Conservation (phyloP, 2,329 filamentous ascomycete species). For the Beauveria caledonica region DNA sequence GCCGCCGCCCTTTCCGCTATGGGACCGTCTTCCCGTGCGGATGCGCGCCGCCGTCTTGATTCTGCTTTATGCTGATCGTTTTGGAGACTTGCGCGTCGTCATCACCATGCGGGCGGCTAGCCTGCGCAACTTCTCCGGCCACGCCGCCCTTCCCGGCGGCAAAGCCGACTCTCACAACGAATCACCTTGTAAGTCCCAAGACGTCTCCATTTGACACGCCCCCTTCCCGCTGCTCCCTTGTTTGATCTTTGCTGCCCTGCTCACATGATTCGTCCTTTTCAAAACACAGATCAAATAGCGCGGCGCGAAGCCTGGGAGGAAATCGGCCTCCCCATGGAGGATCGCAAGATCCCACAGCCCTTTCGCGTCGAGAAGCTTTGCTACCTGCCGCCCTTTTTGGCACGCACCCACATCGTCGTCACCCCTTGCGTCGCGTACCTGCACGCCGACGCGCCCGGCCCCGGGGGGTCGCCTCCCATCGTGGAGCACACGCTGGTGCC, state of each 20-base stretch:
- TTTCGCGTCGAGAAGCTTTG: conserved; percentile 86
- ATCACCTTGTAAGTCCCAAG: conserved; percentile 46
- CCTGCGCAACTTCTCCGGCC: conserved; percentile 65
- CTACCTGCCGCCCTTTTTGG: conserved; percentile 68
- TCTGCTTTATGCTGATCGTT: conserved; percentile 75
- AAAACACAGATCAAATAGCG: conserved; percentile 61
- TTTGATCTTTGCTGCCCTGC: background rate
- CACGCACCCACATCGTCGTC: conserved; percentile 65
- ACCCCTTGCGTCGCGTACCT: conserved; percentile 73
- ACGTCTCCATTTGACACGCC: background rate
- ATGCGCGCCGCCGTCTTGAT: conserved; percentile 81
- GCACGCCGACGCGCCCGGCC: conserved; percentile 45
- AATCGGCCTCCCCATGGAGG: conserved; percentile 74
- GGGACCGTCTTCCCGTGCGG: conserved; percentile 52
- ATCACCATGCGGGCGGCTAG: conserved; percentile 60
- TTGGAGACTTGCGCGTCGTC: conserved; percentile 67
- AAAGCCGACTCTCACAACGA: conserved; percentile 53
- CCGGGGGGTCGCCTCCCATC: conserved; percentile 27
- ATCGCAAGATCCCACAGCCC: conserved; percentile 60
- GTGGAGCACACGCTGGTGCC: conserved; percentile 69
- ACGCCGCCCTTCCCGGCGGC: conserved; percentile 80
- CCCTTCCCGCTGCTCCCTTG: too few species aligned
- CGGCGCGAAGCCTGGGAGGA: conserved; percentile 88
- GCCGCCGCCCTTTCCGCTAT: conserved; percentile 52
- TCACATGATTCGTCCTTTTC: background rate